Percentiles rank a stretch among this genome's conserved stretches.
phyloP scores from a whole-genome alignment of 2,329 filamentous ascomycete species.

The Aspergillus luchuensis region DNA sequence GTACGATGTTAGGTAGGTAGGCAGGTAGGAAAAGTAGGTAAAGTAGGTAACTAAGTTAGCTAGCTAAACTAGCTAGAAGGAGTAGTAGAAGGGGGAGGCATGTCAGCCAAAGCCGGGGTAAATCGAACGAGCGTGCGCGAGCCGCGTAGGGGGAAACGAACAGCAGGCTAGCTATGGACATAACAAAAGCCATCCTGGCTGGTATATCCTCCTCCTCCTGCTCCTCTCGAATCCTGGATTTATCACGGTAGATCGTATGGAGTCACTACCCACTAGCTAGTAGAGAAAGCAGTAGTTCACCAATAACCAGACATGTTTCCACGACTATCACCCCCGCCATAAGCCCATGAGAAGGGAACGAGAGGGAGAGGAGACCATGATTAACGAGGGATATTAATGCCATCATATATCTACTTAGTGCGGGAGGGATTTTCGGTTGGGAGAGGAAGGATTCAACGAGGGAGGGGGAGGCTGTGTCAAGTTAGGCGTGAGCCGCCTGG shows the following conservation, averaged over 20 bases:
- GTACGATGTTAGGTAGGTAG: not conserved
- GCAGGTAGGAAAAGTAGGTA: not conserved
- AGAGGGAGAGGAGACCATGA: not conserved
- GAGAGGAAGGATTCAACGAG: not conserved
- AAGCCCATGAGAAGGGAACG: not conserved
- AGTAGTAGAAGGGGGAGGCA: not conserved
- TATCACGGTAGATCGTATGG: constrained; percentile 3
- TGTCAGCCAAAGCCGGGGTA: constrained; percentile 1
- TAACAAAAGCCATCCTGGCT: not conserved
- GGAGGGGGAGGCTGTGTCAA: constrained; percentile 15
- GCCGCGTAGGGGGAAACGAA: not conserved
- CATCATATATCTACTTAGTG: constrained; percentile 10
- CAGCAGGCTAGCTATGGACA: not conserved
- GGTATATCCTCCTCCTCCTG: not conserved
- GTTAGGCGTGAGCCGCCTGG: no score
- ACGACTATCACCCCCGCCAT: no score
- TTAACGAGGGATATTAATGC: not conserved
- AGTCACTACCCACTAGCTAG: no score
- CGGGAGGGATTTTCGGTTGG: constrained; percentile 15
- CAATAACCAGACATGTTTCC: constrained; percentile 5
- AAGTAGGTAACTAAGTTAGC: not conserved
- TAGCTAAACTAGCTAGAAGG: no score
- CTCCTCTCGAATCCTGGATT: not conserved
- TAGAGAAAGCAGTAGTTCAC: not conserved
- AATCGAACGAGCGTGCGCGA: not conserved